Evolutionary conservation across 305 asterid species (phyloP).

Genomic region (Fraxinus floribunda): DNA sequence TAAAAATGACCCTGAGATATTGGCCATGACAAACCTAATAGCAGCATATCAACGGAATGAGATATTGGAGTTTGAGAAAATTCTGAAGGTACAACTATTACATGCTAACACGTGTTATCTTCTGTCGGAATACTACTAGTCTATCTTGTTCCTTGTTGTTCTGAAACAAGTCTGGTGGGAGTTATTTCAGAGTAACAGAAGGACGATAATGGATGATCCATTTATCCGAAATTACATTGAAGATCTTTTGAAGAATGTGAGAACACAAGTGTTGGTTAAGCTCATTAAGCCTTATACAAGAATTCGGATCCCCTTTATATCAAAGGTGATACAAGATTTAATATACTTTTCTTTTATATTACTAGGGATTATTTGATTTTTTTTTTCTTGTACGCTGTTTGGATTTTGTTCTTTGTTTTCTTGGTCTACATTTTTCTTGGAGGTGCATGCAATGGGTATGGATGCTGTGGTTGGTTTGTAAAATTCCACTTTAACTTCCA

Average conservation of each 20-base stretch:
- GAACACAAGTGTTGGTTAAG: slow-evolving; percentile 94
- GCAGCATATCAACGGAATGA: slow-evolving; percentile 97
- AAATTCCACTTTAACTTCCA: neutral
- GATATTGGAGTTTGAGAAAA: slow-evolving; percentile 90
- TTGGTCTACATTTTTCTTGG: neutral
- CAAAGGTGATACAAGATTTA: slow-evolving; percentile 52
- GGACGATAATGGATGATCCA: slow-evolving; percentile 95
- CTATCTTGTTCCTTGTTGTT: slow-evolving; percentile 4
- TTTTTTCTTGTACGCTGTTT: neutral
- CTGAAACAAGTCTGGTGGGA: slow-evolving; percentile 16
- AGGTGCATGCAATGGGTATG: neutral
- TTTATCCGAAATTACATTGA: slow-evolving; percentile 92
- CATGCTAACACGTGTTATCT: slow-evolving; percentile 14
- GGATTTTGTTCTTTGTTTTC: neutral
- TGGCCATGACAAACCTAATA: slow-evolving; percentile 93
- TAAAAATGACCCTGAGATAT: slow-evolving; percentile 92
- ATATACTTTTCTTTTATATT: slow-evolving; percentile 4
- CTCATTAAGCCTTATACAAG: slow-evolving; percentile 95
- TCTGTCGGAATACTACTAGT: slow-evolving; percentile 11
- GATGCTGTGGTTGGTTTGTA: neutral
- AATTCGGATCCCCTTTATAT: slow-evolving; percentile 87
- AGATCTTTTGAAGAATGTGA: slow-evolving; percentile 92
- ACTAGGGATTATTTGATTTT: neutral
- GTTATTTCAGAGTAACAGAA: slow-evolving; percentile 77
- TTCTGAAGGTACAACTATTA: slow-evolving; percentile 67